These are phyloP conservation scores for Ligustrum vulgare DNA, from an alignment of 257 asterid genomes.

Conservation along the genomic window DNA sequence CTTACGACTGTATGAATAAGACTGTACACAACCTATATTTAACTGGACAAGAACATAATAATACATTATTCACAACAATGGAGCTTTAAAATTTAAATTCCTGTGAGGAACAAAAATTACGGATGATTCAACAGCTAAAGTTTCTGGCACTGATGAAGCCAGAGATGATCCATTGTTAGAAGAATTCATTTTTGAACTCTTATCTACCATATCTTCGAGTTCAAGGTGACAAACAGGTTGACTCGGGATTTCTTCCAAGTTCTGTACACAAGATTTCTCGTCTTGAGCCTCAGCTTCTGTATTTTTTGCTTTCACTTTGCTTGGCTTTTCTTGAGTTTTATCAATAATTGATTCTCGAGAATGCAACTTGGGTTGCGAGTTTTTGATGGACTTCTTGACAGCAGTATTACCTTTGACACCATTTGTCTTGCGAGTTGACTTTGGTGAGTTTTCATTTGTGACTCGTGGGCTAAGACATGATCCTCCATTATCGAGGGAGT, in stretches of 20 bases:
- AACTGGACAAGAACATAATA: background rate
- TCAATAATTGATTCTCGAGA: conserved; percentile 31
- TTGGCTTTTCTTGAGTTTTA: conserved; percentile 27
- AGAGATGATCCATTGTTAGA: conserved; percentile 21
- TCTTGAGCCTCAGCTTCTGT: conserved; percentile 26
- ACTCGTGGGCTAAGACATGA: conserved; percentile 43
- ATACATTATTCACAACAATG: background rate
- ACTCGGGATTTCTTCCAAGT: conserved; percentile 25
- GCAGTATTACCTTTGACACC: conserved; percentile 26
- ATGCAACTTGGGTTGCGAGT: conserved; percentile 40
- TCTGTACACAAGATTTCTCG: conserved; percentile 18
- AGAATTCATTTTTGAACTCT: conserved; percentile 19
- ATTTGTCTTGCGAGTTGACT: conserved; percentile 23
- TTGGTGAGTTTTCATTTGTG: conserved; percentile 37
- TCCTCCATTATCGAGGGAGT: conserved; percentile 40
- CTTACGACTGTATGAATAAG: background rate
- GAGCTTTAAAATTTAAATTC: background rate
- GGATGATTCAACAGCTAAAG: conserved; percentile 29
- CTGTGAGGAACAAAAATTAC: background rate
- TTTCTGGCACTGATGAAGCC: conserved; percentile 22
- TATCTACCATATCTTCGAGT: conserved; percentile 22
- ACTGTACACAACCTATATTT: background rate
- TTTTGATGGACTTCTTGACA: conserved; percentile 35
- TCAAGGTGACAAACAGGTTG: conserved; percentile 29
- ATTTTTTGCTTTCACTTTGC: conserved; percentile 32